Base-by-base conservation (phyloP, 805 yeast genomes). In the Ogataea glucozyma region DNA sequence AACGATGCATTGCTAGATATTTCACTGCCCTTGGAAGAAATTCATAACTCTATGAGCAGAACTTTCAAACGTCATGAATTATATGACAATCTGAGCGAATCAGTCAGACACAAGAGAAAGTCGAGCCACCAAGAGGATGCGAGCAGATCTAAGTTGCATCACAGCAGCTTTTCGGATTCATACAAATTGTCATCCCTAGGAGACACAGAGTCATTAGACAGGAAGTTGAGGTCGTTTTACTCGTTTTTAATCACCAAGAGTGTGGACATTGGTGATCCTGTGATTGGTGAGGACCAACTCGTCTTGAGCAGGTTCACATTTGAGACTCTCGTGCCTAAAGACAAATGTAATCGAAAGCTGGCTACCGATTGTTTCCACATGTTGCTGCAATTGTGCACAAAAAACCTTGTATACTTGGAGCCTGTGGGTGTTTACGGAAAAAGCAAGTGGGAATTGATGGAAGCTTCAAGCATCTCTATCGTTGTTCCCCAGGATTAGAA, bases 381-480 rank as follows among this genome's bases (percentile, higher is more conserved):
- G 24, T 17, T 56, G 7, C 41, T 59, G 4, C 52, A 51, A 17
- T 32, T 57, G 14, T 47, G 54, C 5, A 43, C 57, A 4, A 52
- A 43, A 16, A 38, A 38, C 21, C 13, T 42, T 26, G 31, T 53
- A 3, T 41, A 40, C 12, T 7, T 58, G 16, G 54, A 47, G n/a
- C 36, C 44, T 11, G 33, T 44, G 14, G 50, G 42, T 3, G 46
- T 48, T 8, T 26, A 48, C 14, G 56, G 55, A 1, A 42, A 41
- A 20, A 53, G 48, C 20, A 58, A 52, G 36, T 58, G 63, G 63
- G 60, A 54, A n/a, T 20, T 47, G 20, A 32, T 57, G n/a, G 16
- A 17, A 10, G 47, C 47, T 9, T 44, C 41, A n/a, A 53, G 53
- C 27, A 51, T 58, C 23, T 32, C 41, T 12, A 35, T 56, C 21